These are phyloP conservation scores for Phtheirospermum japonicum DNA, from an alignment of 257 asterid genomes.

Conservation along the genomic window DNA sequence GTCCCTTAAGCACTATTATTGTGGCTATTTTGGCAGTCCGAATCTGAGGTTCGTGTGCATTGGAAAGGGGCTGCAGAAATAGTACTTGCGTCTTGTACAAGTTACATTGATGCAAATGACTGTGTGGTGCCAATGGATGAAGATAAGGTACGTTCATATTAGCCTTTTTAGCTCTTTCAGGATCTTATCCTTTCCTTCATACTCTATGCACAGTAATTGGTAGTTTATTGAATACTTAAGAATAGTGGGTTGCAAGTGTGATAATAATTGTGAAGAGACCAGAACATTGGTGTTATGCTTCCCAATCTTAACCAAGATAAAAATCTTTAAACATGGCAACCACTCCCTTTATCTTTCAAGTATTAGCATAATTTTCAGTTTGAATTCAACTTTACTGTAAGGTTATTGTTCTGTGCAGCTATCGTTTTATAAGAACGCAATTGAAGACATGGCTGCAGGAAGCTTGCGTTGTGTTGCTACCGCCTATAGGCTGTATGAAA, in stretches of 20 bases:
- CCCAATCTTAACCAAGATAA: conserved; percentile 2
- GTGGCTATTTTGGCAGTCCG: conserved; percentile 43
- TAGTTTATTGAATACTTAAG: neutral
- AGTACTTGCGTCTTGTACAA: conserved; percentile 65
- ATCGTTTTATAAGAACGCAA: conserved; percentile 50
- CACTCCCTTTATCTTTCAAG: neutral
- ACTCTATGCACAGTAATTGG: neutral
- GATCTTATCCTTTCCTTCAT: neutral
- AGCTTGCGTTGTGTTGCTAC: conserved; percentile 94
- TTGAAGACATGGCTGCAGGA: conserved; percentile 79
- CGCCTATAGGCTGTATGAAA: conserved; percentile 52
- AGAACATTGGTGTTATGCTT: conserved; percentile 8
- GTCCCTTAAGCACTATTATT: conserved; percentile 4
- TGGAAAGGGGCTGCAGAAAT: conserved; percentile 99
- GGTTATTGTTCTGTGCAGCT: conserved; percentile 39
- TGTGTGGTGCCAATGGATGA: conserved; percentile 54
- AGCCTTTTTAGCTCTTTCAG: too few relatives aligned
- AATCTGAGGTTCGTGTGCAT: conserved; percentile 65
- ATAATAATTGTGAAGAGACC: conserved; percentile 5
- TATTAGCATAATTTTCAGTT: neutral
- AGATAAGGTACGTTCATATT: conserved; percentile 53
- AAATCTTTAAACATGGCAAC: too few relatives aligned
- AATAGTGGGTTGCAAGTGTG: neutral
- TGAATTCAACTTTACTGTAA: conserved; percentile 8
- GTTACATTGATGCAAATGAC: conserved; percentile 67